These are phyloP conservation scores for Penicillium sp. DNA, from an alignment of 2,329 filamentous ascomycete genomes.

Conservation along the genomic window DNA sequence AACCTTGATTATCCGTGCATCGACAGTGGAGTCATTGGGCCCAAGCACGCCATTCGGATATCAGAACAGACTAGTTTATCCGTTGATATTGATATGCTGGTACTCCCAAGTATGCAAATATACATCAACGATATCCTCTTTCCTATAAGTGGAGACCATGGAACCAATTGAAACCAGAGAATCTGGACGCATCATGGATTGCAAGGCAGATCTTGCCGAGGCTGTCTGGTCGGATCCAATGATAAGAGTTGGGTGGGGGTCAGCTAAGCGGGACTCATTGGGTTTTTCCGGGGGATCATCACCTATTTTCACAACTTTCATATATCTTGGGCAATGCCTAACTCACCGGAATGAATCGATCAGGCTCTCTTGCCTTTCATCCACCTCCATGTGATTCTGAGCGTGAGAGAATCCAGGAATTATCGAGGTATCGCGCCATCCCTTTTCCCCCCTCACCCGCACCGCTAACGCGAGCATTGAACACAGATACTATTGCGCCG, in stretches of 20 bases:
- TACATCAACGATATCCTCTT: too few species aligned
- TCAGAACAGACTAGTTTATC: too few species aligned
- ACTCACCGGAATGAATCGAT: slow-evolving; percentile 8
- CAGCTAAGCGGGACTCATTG: neutral
- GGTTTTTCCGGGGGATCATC: neutral
- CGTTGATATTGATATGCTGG: too few species aligned
- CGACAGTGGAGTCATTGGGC: neutral
- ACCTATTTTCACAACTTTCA: neutral
- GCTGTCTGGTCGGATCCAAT: too few species aligned
- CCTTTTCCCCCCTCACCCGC: neutral
- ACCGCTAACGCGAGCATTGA: slow-evolving; percentile 1
- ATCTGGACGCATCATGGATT: neutral
- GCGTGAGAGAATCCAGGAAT: slow-evolving; percentile 18
- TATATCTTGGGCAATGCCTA: slow-evolving; percentile 2
- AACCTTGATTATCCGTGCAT: neutral
- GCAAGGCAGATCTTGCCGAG: neutral
- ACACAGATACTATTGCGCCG: slow-evolving; percentile 19
- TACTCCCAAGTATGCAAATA: too few species aligned
- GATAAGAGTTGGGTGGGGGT: neutral
- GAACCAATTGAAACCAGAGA: neutral
- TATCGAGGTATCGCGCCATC: slow-evolving; percentile 14
- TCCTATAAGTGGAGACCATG: neutral
- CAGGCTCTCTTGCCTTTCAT: slow-evolving; percentile 7
- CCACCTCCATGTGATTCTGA: slow-evolving; percentile 12
- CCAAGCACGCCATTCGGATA: slow-evolving; percentile 4